Evolutionary conservation across 1,284 basidiomycete species (phyloP).

Genomic region (Ceratobasidium sp.): DNA sequence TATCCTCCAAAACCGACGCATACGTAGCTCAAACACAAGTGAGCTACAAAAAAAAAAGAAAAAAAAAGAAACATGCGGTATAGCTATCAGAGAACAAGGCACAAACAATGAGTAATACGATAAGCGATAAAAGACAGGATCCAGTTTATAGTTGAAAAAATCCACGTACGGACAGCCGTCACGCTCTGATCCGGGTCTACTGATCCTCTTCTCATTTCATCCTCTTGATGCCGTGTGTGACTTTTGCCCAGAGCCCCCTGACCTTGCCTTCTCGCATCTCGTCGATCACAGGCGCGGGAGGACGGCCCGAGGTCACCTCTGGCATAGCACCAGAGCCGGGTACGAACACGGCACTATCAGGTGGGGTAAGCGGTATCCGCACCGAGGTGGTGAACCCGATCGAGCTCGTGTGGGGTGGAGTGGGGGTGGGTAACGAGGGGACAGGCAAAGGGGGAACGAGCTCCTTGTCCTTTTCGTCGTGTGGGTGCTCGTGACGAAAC

Average conservation of each 20-base stretch:
- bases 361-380: neutral
- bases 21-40: too few relatives aligned
- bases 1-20: too few relatives aligned
- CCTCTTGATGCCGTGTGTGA: conserved; percentile 12
- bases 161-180: too few relatives aligned
- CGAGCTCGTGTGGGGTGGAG: conserved; percentile 5
- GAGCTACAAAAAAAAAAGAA: too few relatives aligned
- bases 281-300: neutral
- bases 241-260: conserved; percentile 17
- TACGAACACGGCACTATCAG: neutral
- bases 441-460: neutral
- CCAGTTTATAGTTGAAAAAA: too few relatives aligned
- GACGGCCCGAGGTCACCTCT: neutral
- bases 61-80: too few relatives aligned
- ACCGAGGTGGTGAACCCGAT: neutral
- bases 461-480: neutral
- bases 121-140: too few relatives aligned
- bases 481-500: conserved; percentile 6
- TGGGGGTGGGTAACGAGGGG: neutral
- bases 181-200: too few relatives aligned
- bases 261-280: conserved; percentile 19
- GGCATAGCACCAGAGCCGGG: neutral
- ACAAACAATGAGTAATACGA: too few relatives aligned
- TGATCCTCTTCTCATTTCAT: neutral
- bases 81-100: too few relatives aligned